These are phyloP conservation scores for Phellopilus nigrolimitatus DNA, from an alignment of 1,284 basidiomycete genomes.

Conservation along the genomic window DNA sequence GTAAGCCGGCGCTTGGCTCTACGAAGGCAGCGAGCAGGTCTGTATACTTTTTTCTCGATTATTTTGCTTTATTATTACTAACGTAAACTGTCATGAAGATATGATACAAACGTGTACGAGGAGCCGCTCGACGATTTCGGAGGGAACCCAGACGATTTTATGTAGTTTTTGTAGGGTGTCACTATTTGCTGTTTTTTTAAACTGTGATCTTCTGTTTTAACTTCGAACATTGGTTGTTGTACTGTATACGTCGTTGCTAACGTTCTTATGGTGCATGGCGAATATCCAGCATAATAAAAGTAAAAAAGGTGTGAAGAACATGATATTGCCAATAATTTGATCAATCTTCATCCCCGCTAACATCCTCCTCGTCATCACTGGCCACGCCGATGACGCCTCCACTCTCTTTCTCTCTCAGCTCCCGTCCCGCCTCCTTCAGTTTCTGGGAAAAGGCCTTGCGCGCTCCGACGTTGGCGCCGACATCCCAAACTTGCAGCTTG, in stretches of 20 bases:
- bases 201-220: not conserved
- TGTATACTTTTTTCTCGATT: slow-evolving; percentile 27
- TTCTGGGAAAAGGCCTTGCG: slow-evolving; percentile 77
- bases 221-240: not conserved
- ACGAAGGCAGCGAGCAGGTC: slow-evolving; percentile 61
- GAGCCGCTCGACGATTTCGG: slow-evolving; percentile 85
- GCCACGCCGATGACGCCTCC: slow-evolving; percentile 69
- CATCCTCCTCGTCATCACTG: slow-evolving; percentile 58
- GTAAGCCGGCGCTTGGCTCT: slow-evolving; percentile 74
- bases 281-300: no score
- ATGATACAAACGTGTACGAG: slow-evolving; percentile 78
- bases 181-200: no score
- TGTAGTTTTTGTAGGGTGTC: no score
- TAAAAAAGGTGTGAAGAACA: no score
- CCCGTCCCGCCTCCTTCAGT: slow-evolving; percentile 63
- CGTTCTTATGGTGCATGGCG: no score
- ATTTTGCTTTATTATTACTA: slow-evolving; percentile 23
- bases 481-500: slow-evolving; percentile 93
- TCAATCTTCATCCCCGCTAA: slow-evolving; percentile 47
- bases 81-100: slow-evolving; percentile 36
- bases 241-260: not conserved
- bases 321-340: no score
- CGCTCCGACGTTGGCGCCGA: slow-evolving; percentile 72
- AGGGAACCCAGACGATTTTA: slow-evolving; percentile 65
- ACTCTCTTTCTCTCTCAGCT: slow-evolving; percentile 58